Conservation (phyloP, 108 stramenopile genomes). For the Hondaea fermentalgiana region DNA sequence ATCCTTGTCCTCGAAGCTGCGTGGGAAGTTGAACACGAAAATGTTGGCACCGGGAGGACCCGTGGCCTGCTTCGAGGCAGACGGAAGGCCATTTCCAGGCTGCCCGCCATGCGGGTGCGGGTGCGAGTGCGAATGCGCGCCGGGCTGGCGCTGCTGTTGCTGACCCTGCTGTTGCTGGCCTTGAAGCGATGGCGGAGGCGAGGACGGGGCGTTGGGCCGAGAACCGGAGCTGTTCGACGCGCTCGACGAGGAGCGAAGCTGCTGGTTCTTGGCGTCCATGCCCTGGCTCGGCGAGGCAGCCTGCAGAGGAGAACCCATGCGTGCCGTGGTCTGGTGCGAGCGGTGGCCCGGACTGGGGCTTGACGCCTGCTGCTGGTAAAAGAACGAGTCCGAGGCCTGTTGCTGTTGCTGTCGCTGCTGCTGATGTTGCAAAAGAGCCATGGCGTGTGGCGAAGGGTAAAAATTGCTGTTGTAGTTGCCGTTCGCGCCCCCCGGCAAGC, state of each 20-base stretch:
- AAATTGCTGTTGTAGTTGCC: too few relatives aligned
- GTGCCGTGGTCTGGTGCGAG: neutral
- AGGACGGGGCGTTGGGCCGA: too few relatives aligned
- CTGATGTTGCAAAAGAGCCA: neutral
- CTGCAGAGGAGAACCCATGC: neutral
- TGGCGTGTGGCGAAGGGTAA: too few relatives aligned
- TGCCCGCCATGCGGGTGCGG: neutral
- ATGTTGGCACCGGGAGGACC: slow-evolving; percentile 75
- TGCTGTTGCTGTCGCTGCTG: neutral
- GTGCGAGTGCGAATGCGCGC: neutral
- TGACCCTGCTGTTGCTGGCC: neutral
- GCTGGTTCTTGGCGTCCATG: neutral
- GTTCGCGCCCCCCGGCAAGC: neutral
- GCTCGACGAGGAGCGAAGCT: neutral
- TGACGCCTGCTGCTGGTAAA: neutral
- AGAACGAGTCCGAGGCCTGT: neutral
- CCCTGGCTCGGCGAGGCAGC: neutral
- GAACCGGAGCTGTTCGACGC: too few relatives aligned
- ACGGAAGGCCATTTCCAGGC: neutral
- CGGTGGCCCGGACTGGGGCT: neutral
- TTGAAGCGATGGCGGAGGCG: too few relatives aligned
- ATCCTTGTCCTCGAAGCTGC: slow-evolving; percentile 84
- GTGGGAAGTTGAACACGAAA: slow-evolving; percentile 96
- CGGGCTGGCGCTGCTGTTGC: neutral
- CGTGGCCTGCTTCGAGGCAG: neutral